phyloP scores from a whole-genome alignment of 805 yeast species.

The Blastobotrys chiropterorum region DNA sequence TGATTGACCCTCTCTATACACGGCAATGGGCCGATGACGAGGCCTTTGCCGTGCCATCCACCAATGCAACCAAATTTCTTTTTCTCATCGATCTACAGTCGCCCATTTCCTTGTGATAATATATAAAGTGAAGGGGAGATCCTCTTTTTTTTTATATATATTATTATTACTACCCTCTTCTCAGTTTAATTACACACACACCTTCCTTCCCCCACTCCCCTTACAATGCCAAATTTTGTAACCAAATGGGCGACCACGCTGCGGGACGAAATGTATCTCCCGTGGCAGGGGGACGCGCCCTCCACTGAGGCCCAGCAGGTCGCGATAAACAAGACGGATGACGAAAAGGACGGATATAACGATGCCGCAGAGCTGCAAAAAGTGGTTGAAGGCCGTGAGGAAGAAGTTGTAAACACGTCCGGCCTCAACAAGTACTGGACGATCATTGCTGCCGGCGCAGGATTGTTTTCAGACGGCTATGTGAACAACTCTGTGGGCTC shows the following conservation, averaged over 20 bases:
- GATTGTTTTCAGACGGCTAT: constrained; percentile 89
- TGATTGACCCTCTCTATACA: no score
- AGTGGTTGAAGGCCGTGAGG: not conserved
- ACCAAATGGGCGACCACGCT: constrained; percentile 8
- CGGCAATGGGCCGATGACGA: no score
- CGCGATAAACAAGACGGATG: not conserved
- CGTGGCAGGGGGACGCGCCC: not conserved
- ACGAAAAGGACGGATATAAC: not conserved
- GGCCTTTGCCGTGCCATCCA: no score
- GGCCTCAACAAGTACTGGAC: constrained; percentile 47
- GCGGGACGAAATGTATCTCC: constrained; percentile 10
- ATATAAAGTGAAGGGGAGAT: no score
- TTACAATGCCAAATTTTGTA: no score
- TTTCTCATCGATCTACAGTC: no score
- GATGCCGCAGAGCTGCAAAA: not conserved
- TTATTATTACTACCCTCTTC: no score
- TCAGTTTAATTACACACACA: no score
- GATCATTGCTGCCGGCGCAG: constrained; percentile 82
- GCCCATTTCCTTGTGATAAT: no score
- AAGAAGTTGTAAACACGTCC: not conserved
- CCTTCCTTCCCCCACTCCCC: no score
- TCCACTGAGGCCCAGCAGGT: not conserved
- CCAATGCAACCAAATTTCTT: no score
- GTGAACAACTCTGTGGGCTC: constrained; percentile 79
- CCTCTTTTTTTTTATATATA: no score